These are phyloP conservation scores for Penicillium occitanis DNA, from an alignment of 2,329 filamentous ascomycete species.

Conservation along the genomic window DNA sequence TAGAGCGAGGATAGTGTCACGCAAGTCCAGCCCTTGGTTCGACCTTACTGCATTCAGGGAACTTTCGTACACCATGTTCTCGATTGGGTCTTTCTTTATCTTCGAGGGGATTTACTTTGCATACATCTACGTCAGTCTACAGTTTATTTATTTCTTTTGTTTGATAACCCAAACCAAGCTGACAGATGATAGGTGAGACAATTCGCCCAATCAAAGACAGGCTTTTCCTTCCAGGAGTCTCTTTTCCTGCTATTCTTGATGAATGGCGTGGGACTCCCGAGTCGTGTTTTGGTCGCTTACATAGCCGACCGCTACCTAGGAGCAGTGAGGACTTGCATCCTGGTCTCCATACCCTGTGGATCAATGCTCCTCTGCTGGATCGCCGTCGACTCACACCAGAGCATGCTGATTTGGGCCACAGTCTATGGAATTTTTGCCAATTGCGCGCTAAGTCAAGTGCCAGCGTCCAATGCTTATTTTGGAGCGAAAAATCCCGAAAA, in stretches of 20 bases:
- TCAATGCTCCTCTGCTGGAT: conserved; percentile 11
- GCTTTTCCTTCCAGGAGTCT: conserved; percentile 13
- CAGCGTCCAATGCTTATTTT: conserved; percentile 8
- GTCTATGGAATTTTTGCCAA: conserved; percentile 14
- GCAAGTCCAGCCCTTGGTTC: conserved; percentile 3
- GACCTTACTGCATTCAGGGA: conserved; percentile 10
- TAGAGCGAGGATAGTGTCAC: not conserved
- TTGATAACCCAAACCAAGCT: not conserved
- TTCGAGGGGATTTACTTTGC: conserved; percentile 13
- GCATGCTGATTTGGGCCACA: conserved; percentile 4
- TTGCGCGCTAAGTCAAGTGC: conserved; percentile 8
- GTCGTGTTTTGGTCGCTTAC: conserved; percentile 2
- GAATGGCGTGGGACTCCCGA: conserved; percentile 11
- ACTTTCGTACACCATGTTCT: conserved; percentile 10
- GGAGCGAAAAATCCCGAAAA: conserved; percentile 53
- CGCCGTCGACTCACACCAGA: conserved; percentile 1
- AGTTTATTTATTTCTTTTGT: not conserved
- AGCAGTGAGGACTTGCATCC: conserved; percentile 5
- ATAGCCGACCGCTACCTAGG: conserved; percentile 13
- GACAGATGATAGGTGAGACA: conserved; percentile 6
- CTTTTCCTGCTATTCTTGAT: conserved; percentile 11
- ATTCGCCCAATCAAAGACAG: conserved; percentile 8
- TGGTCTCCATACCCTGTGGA: conserved; percentile 2
- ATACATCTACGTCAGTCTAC: conserved; percentile 9
- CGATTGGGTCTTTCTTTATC: conserved; percentile 11